Evolutionary conservation across 1,139 yeast species (phyloP).

Genomic region (Saccharomyces hybrid): DNA sequence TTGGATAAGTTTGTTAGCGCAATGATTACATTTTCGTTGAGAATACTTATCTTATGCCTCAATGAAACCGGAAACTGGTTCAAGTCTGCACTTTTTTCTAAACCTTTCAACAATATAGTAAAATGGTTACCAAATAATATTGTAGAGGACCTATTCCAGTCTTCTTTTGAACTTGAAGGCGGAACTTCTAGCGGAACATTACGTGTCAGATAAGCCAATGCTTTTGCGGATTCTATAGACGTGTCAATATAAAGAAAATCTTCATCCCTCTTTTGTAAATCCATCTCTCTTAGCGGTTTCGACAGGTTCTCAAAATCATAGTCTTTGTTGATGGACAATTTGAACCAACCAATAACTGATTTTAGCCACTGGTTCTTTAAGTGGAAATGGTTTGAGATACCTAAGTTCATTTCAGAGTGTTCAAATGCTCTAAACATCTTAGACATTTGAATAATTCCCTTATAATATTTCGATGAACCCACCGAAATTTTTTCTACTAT

Average conservation of each 20-base stretch:
- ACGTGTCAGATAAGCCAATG: constrained; percentile 48
- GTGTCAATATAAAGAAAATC: constrained; percentile 54
- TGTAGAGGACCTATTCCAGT: constrained; percentile 49
- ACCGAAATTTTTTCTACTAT: constrained; percentile 7
- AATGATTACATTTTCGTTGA: constrained; percentile 59
- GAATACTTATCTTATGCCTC: constrained; percentile 47
- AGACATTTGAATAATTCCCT: constrained; percentile 53
- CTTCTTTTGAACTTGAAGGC: constrained; percentile 49
- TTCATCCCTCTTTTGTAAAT: constrained; percentile 36
- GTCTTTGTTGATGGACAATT: constrained; percentile 37
- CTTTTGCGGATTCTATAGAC: constrained; percentile 55
- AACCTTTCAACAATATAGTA: constrained; percentile 57
- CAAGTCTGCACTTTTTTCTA: constrained; percentile 47
- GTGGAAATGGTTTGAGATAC: constrained; percentile 47
- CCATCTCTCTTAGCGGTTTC: constrained; percentile 28
- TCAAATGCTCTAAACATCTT: constrained; percentile 47
- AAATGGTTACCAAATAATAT: constrained; percentile 67
- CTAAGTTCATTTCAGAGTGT: constrained; percentile 36
- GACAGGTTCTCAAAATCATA: constrained; percentile 30
- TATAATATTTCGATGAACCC: constrained; percentile 35
- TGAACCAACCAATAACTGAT: constrained; percentile 61
- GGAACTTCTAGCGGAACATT: constrained; percentile 55
- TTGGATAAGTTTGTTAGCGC: constrained; percentile 62
- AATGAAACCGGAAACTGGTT: constrained; percentile 32
- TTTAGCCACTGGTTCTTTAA: constrained; percentile 56